Percentiles rank a stretch among this genome's conserved stretches.
Conservation (phyloP, 2,329 filamentous ascomycete species). For the Scortechinia acanthostroma region DNA sequence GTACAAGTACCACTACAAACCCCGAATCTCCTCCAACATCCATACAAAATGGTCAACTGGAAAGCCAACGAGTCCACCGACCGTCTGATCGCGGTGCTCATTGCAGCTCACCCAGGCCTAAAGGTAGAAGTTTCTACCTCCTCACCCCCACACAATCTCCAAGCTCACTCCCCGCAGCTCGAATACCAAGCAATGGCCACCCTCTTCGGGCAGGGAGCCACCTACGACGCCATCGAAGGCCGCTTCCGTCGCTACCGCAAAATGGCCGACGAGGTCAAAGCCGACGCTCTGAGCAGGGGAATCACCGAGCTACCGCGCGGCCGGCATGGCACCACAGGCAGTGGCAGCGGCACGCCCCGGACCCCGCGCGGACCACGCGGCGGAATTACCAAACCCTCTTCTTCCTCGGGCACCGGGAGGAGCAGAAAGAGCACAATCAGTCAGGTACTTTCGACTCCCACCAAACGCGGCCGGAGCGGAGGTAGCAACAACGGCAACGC, state of each 20-base stretch:
- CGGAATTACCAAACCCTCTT: too few relatives aligned
- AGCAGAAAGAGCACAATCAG: too few relatives aligned
- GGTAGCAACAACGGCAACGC: too few relatives aligned
- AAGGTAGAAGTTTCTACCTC: slow-evolving; percentile 10
- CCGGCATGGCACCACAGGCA: too few relatives aligned
- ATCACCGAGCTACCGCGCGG: too few relatives aligned
- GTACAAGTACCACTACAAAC: too few relatives aligned
- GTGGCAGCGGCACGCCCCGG: not conserved
- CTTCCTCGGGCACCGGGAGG: too few relatives aligned
- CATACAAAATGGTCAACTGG: slow-evolving; percentile 13
- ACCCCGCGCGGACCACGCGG: not conserved
- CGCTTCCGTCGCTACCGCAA: slow-evolving; percentile 34
- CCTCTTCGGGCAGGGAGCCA: slow-evolving; percentile 33
- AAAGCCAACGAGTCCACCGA: slow-evolving; percentile 11
- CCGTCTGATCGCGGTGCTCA: slow-evolving; percentile 14
- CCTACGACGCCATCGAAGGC: slow-evolving; percentile 36
- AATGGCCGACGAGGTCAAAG: slow-evolving; percentile 20
- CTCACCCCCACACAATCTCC: not conserved
- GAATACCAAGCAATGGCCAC: slow-evolving; percentile 30
- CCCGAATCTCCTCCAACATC: too few relatives aligned
- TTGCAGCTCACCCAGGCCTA: slow-evolving; percentile 15
- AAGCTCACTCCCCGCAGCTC: slow-evolving; percentile 20
- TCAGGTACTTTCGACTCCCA: too few relatives aligned
- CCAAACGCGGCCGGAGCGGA: too few relatives aligned
- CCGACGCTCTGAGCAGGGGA: slow-evolving; percentile 10